A percentile compares a stretch with the other conserved stretches of the same genome.
phyloP scores from a whole-genome alignment of 805 yeast genomes.

The Geotrichum ghanense region DNA sequence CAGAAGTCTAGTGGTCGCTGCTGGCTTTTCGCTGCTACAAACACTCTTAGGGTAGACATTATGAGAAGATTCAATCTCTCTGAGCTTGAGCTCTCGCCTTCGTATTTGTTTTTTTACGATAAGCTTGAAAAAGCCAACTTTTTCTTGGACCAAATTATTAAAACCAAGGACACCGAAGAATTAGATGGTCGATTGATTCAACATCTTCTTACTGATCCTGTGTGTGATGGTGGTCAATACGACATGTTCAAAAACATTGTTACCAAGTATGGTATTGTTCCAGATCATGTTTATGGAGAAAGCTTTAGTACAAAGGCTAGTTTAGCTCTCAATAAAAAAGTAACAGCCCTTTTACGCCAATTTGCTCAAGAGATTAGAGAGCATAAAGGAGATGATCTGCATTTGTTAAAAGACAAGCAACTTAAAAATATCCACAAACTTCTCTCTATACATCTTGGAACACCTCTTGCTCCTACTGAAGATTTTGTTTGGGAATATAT shows the following conservation, averaged over 20 bases:
- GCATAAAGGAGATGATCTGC: constrained; percentile 26
- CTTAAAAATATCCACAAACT: constrained; percentile 55
- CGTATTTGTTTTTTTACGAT: constrained; percentile 73
- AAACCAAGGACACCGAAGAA: constrained; percentile 48
- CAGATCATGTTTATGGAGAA: constrained; percentile 67
- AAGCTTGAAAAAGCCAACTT: constrained; percentile 76
- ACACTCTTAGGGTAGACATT: constrained; percentile 53
- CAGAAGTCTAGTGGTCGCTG: constrained; percentile 75
- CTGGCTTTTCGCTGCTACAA: constrained; percentile 81
- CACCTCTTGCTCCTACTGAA: constrained; percentile 66
- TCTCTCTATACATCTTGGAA: constrained; percentile 58
- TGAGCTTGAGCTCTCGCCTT: constrained; percentile 64
- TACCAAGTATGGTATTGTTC: constrained; percentile 73
- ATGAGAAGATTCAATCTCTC: constrained; percentile 53
- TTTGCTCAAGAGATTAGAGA: constrained; percentile 57
- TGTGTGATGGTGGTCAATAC: constrained; percentile 81
- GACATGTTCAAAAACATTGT: constrained; percentile 70
- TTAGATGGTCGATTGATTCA: constrained; percentile 63
- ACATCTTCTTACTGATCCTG: constrained; percentile 52
- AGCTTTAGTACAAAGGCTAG: constrained; percentile 44
- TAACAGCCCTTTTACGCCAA: constrained; percentile 65
- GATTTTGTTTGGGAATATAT: constrained; percentile 62
- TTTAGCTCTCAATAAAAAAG: constrained; percentile 41
- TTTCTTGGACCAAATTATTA: constrained; percentile 64
- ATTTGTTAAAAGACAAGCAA: constrained; percentile 32